A percentile compares a stretch with the other conserved stretches of the same genome.
These are phyloP conservation scores for Aspergillus uvarum DNA, from an alignment of 2,329 filamentous ascomycete species.

Conservation along the genomic window DNA sequence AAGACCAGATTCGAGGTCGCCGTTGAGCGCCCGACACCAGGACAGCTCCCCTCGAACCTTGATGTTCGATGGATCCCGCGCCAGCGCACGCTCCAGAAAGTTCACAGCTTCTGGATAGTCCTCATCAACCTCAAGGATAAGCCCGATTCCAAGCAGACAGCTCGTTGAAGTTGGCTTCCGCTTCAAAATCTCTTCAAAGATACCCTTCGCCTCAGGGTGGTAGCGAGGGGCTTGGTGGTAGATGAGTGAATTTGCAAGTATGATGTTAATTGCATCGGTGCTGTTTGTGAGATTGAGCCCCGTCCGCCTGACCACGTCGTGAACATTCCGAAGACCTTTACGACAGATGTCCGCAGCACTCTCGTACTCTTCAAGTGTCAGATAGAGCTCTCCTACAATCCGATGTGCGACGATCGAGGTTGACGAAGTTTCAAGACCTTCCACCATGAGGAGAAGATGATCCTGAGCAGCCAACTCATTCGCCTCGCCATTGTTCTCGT, in stretches of 20 bases:
- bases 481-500: constrained; percentile 44
- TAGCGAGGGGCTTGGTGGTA: constrained; percentile 87
- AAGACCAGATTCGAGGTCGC: constrained; percentile 68
- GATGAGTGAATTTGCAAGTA: constrained; percentile 82
- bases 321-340: constrained; percentile 65
- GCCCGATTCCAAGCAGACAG: constrained; percentile 82
- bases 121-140: constrained; percentile 91
- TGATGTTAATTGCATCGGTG: constrained; percentile 71
- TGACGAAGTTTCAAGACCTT: constrained; percentile 62
- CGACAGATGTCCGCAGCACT: constrained; percentile 76
- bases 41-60: constrained; percentile 82
- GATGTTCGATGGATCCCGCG: constrained; percentile 71
- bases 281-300: constrained; percentile 69
- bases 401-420: constrained; percentile 80
- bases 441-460: constrained; percentile 75
- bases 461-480: constrained; percentile 69
- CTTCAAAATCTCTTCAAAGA: constrained; percentile 79
- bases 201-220: constrained; percentile 79
- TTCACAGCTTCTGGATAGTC: constrained; percentile 79
- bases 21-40: constrained; percentile 85
- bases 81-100: constrained; percentile 74
- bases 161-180: constrained; percentile 73
- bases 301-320: constrained; percentile 62
- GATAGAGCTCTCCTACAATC: constrained; percentile 78
- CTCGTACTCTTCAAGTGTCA: constrained; percentile 81